Base-by-base conservation (phyloP, 169 alveolate genomes). In the Theileria annulata region DNA sequence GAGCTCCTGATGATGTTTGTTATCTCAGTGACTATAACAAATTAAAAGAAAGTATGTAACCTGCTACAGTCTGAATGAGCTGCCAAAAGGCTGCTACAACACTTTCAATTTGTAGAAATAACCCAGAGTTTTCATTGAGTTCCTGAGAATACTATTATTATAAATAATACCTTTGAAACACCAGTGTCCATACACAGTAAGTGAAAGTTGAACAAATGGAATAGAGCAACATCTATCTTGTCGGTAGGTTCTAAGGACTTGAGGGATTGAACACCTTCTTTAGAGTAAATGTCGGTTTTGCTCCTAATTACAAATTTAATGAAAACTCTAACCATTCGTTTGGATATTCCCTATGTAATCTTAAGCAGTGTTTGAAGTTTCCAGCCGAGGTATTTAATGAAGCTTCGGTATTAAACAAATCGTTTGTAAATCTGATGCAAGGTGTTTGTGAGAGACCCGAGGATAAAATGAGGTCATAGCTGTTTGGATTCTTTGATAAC, bases 401-500 rank as follows among this genome's bases (percentile, higher is more conserved):
- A 17, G 59, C 13, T 2, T 72, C 79, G 0, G 21, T 25, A n/a
- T 21, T 19, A 51, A 58, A 58, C 33, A 37, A 31, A 17, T 72
- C 79, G 13, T 69, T 15, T n/a, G 31, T 25, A 19, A 72, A 49
- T 27, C 62, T 56, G 71, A 10, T 60, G 25, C 77, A 25, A 0
- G 37, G n/a, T 6, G 5, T 15, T 8, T 21, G n/a, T 2, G 89
- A 80, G 12, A 82, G 81, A 12, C 89, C 89, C 3, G 66, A 66
- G 71, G 71, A 1, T 13, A 67, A 1, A 47, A 82, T 66, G 2
- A 75, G 27, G 0, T 74, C 81, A 17, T 76, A 66, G 21, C 31
- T 71, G 51, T 48, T 56, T 0, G 80, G 59, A 54, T 72, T 37
- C 76, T 28, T 82, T 21, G 89, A 64, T 5, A 72, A 62, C 56